Base-by-base conservation (phyloP, 176 grass and related monocot genomes). In the Secale cereale region DNA sequence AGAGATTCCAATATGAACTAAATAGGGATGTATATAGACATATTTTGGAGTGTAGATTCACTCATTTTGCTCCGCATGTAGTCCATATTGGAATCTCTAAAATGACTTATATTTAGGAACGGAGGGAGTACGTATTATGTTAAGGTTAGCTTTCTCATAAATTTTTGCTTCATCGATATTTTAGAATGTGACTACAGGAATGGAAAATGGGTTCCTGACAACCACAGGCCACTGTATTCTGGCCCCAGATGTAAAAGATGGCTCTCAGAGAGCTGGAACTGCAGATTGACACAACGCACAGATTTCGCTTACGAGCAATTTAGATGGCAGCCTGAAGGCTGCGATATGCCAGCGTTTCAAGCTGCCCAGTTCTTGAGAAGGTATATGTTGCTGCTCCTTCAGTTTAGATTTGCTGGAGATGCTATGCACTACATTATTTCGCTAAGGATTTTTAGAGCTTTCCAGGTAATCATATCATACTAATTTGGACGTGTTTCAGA, bases 221-320 rank as follows among this genome's bases (percentile, higher is more conserved):
- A 89, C n/a, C 81, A 11, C 59, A 84, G 78, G 22, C 87, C 92
- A 25, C 72, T 94, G n/a, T 91, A 94, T 82, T 94, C 92, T 63
- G 92, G 92, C 60, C 87, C 82, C 77, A 85, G 46, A 60, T 94
- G 92, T 73, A 89, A 94, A 78, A 48, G 30, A 37, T 94, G 89
- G 89, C 89, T 94, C 7, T 89, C 92, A 37, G 89, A 85, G 26
- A 85, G 85, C 40, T 91, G 89, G 92, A 81, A 87, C 22, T 94
- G 92, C 65, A 89, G 87, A 86, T 82, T 89, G 87, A 94, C 87
- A 71, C 87, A 87, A 5, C 84, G 89, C 20, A 81, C 59, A 5
- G 87, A 91, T 85, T 91, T 94, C 6, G 37, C 84, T 7, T 94
- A 91, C 25, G 92, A 94, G 84, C 87, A 91, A 78, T 94, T 89